Percentiles rank a stretch among this genome's conserved stretches.
phyloP scores from a whole-genome alignment of 805 yeast species.

The Pichia manshurica region DNA sequence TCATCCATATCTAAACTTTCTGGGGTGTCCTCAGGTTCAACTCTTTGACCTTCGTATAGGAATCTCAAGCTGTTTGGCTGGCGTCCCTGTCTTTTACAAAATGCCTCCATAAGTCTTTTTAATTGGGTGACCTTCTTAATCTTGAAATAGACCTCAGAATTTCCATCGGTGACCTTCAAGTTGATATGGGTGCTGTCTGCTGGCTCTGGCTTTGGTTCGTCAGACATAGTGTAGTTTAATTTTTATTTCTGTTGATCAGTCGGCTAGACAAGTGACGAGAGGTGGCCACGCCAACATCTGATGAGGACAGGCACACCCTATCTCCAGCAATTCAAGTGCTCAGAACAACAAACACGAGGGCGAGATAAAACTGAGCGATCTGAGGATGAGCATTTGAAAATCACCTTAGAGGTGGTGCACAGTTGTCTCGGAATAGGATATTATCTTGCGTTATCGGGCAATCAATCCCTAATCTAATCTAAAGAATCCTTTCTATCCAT shows the following conservation, averaged over 20 bases:
- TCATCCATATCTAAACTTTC: slow-evolving; percentile 90
- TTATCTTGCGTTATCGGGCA: too few species aligned
- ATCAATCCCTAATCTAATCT: neutral
- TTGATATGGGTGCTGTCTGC: slow-evolving; percentile 56
- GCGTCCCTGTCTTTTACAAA: slow-evolving; percentile 96
- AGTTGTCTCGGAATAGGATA: neutral
- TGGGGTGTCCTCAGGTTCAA: slow-evolving; percentile 85
- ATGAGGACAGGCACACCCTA: too few species aligned
- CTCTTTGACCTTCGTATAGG: slow-evolving; percentile 88
- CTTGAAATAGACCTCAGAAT: slow-evolving; percentile 91
- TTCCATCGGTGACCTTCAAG: slow-evolving; percentile 89
- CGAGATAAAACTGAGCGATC: neutral
- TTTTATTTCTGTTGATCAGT: too few species aligned
- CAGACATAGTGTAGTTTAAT: slow-evolving; percentile 27
- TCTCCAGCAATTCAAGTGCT: too few species aligned
- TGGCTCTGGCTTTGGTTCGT: slow-evolving; percentile 48
- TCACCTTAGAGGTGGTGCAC: neutral
- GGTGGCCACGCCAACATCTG: too few species aligned
- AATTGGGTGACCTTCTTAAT: slow-evolving; percentile 89
- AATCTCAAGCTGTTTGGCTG: slow-evolving; percentile 77
- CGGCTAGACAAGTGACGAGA: too few species aligned
- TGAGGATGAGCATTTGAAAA: too few species aligned
- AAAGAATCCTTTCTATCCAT: too few species aligned
- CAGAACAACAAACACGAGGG: neutral
- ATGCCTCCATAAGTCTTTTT: slow-evolving; percentile 94